Base-by-base conservation (phyloP, 306 rosid species). In the Ochetophila trinervis region DNA sequence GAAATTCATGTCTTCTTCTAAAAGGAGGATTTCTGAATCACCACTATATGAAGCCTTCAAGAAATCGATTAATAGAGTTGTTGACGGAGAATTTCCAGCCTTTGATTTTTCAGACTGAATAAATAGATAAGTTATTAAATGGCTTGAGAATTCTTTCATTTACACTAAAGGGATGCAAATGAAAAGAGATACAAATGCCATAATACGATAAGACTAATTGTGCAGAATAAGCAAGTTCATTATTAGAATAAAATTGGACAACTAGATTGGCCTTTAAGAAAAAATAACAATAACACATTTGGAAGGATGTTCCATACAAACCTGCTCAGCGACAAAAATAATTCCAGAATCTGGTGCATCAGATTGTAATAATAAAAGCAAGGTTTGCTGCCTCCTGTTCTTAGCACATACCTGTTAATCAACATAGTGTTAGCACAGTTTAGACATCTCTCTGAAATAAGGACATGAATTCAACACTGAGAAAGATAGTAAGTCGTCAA, bases 31-130 rank as follows among this genome's bases (percentile, higher is more conserved):
- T 30, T 87, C 87, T 44, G 83, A 87, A 81, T 67, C 77, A 60
- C 91, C 95, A 32, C 70, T 67, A 62, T 87, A 89, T 12, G 88
- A 87, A 79, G 81, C 48, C 79, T 70, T 87, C 65, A 93, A 63
- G 78, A 86, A 89, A 62, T 89, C 87, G 71, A 84, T 51, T 73
- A 93, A 67, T 53, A 81, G 74, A 73, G 95, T 77, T 22, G 91
- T 78, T 13, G 94, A 69, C 47, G 96, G 88, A 83, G 78, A 71
- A 75, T 87, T 86, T 75, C 98, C 97, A 67, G 87, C 91, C 68
- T 89, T 89, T 30, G 96, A 93, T 83, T 81, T 93, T 78, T 88
- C 89, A 44, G 91, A 91, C 97, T 91, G 86, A 74, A 67, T 50
- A 70, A 59, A 58, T 17, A 59, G 50, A 63, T 49, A 36, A 48